phyloP scores from a whole-genome alignment of 495 filamentous ascomycete species.

The Tuber microsphaerosporum region DNA sequence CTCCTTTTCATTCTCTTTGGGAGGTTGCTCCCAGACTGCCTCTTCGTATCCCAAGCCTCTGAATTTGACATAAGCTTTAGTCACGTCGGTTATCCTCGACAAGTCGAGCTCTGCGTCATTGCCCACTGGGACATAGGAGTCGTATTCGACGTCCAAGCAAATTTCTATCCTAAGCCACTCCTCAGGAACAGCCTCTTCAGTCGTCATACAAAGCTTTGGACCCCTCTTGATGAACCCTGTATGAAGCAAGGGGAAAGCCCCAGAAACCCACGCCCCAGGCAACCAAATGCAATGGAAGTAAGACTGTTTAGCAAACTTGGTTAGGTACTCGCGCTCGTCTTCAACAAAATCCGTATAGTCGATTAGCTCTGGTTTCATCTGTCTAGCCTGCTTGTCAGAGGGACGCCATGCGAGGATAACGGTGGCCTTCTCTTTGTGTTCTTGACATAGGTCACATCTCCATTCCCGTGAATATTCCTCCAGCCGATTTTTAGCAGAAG shows the following conservation, averaged over 20 bases:
- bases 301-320: constrained; percentile 76
- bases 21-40: constrained; percentile 78
- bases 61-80: constrained; percentile 74
- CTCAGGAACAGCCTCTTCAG: constrained; percentile 74
- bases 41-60: constrained; percentile 95
- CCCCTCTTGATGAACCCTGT: constrained; percentile 66
- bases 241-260: constrained; percentile 61
- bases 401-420: constrained; percentile 83
- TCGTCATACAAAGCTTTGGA: constrained; percentile 61
- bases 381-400: constrained; percentile 39
- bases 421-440: constrained; percentile 56
- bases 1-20: constrained; percentile 56
- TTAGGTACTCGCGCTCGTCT: constrained; percentile 75
- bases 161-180: constrained; percentile 81
- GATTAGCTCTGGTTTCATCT: constrained; percentile 20
- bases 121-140: constrained; percentile 44
- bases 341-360: constrained; percentile 53
- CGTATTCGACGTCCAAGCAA: constrained; percentile 69
- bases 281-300: constrained; percentile 77
- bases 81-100: constrained; percentile 59
- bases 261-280: constrained; percentile 82
- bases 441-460: constrained; percentile 66
- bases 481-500: constrained; percentile 48
- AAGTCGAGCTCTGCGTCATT: constrained; percentile 60
- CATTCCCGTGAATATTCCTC: constrained; percentile 59